phyloP scores from a whole-genome alignment of 1,284 basidiomycete species.

The Boletus semigastroideus region DNA sequence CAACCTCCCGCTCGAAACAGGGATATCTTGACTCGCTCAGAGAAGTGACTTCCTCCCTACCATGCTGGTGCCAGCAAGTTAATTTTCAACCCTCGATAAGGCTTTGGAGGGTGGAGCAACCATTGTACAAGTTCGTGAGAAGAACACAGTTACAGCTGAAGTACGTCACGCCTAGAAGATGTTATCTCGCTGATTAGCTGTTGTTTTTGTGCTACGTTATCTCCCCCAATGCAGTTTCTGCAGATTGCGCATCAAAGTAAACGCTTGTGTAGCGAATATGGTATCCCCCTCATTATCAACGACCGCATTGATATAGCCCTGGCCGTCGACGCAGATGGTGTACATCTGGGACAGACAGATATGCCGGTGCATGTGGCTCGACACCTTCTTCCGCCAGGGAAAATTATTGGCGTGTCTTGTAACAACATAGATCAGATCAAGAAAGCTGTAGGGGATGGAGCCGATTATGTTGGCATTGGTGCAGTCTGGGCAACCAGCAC shows the following conservation, averaged over 20 bases:
- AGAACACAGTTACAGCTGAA: constrained; percentile 76
- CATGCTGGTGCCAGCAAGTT: background rate
- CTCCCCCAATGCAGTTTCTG: constrained; percentile 61
- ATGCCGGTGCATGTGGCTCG: constrained; percentile 76
- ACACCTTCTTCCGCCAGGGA: constrained; percentile 63
- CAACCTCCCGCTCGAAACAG: constrained; percentile 36
- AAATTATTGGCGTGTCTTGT: constrained; percentile 84
- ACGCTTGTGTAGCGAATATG: constrained; percentile 75
- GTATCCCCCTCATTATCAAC: constrained; percentile 88
- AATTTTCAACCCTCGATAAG: constrained; percentile 38
- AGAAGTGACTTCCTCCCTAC: constrained; percentile 47
- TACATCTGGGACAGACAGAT: constrained; percentile 92
- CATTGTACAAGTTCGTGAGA: constrained; percentile 88
- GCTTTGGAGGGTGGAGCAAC: constrained; percentile 86
- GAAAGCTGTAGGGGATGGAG: constrained; percentile 56
- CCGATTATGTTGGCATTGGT: constrained; percentile 89
- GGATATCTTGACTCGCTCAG: constrained; percentile 77
- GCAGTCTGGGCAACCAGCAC: constrained; percentile 74
- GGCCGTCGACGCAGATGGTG: constrained; percentile 73
- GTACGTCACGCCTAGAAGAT: constrained; percentile 37
- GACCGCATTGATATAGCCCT: constrained; percentile 89
- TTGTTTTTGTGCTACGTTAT: background rate
- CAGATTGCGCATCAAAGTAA: constrained; percentile 74
- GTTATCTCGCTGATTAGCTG: background rate
- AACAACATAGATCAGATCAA: constrained; percentile 66